phyloP scores from a whole-genome alignment of 495 filamentous ascomycete genomes.

The Hamigera avellanea region DNA sequence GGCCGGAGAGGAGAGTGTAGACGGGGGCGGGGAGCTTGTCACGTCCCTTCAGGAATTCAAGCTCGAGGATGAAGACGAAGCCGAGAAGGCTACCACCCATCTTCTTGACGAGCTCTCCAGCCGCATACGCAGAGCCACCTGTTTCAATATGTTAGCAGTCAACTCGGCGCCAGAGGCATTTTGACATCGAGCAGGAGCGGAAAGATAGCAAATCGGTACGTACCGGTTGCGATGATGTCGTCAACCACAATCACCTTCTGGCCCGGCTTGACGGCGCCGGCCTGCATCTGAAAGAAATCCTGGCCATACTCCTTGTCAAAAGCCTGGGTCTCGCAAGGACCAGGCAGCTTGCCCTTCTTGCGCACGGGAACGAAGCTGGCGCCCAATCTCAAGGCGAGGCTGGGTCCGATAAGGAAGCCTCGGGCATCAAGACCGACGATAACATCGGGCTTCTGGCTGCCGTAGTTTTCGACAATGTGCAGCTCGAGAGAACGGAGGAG shows the following conservation, averaged over 20 bases:
- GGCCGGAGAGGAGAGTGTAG: conserved; percentile 66
- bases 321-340: conserved; percentile 65
- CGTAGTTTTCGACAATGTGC: conserved; percentile 48
- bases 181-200: neutral
- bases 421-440: conserved; percentile 89
- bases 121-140: conserved; percentile 89
- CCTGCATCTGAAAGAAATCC: conserved; percentile 95
- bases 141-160: conserved; percentile 3
- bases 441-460: conserved; percentile 62
- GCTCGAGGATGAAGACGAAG: conserved; percentile 92
- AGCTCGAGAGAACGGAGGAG: conserved; percentile 83
- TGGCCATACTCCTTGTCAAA: conserved; percentile 96
- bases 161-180: neutral
- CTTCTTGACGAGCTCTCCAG: conserved; percentile 72
- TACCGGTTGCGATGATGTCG: conserved; percentile 97
- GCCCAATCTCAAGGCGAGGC: conserved; percentile 71
- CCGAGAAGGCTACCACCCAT: conserved; percentile 75
- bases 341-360: conserved; percentile 94
- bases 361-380: conserved; percentile 90
- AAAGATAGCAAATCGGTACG: conserved; percentile 15
- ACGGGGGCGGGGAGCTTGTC: conserved; percentile 80
- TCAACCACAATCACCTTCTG: conserved; percentile 90
- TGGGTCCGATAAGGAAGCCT: conserved; percentile 92
- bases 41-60: conserved; percentile 86
- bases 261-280: conserved; percentile 68